Evolutionary conservation across 139 green algal genomes (phyloP), one percentile per base, ranked within the genome.

Genomic region (Volvox africanus): DNA sequence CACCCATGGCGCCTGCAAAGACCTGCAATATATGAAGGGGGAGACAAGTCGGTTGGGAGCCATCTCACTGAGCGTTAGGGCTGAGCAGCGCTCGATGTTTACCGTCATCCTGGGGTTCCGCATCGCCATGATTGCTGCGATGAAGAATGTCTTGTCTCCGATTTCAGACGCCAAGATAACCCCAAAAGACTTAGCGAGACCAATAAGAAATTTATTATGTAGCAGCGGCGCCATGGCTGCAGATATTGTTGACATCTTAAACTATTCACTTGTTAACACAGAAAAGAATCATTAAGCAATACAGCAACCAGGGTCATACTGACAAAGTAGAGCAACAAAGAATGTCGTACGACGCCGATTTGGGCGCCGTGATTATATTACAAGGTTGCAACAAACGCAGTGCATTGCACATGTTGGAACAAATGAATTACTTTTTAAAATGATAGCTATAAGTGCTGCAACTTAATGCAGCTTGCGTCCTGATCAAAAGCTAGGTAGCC

Each of bases 61-160:
- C 20, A 20, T 33, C 18, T 12, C 82, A 1, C 77, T 79, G 33
- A 67, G 82, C 33, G 62, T 76, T 55, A 19, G 76, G 24, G 65
- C 2, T 2, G 86, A 69, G 12, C 16, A 21, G 30, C 32, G 21
- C 33, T 24, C 32, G 5, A 5, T 35, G 22, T 44, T 55, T 55
- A 98, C 96, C 91, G 93, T 94, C n/a, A 91, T 33, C 0, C 96
- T 86, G 0, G 95, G 91, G 79, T 98, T 95, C 24, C 92, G 88
- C 97, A 99, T 99, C 2, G 97, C 97, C 95, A 99, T 96, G 26
- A 99, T 88, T 9, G 92, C 96, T 20, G 97, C 97, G 37, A 99
- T 99, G 93, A 99, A 99, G 91, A 99, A 99, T 0, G 98, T 99
- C 91, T 99, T 99, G 94, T 99, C 98, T 0, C 98, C 97, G 30